Evolutionary conservation across 2,329 filamentous ascomycete species (phyloP).

Genomic region (Cladosporium sp.): DNA sequence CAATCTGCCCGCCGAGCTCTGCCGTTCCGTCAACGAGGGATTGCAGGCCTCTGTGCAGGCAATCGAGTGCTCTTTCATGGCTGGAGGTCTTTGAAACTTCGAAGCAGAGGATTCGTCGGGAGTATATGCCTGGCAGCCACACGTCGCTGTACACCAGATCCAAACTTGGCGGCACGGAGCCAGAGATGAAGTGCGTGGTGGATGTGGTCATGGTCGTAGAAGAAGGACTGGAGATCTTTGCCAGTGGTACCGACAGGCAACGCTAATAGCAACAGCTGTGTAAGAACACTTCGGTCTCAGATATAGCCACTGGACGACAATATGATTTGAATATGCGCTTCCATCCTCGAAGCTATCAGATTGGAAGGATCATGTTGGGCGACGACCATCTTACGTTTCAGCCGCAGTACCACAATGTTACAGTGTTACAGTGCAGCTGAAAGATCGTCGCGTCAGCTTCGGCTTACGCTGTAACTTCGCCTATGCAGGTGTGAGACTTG

Average conservation of each 20-base stretch:
- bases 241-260: too few species aligned
- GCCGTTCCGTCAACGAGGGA: constrained; percentile 21
- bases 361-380: not conserved
- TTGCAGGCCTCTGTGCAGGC: constrained; percentile 14
- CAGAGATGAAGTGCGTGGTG: not conserved
- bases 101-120: constrained; percentile 19
- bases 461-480: not conserved
- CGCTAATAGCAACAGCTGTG: not conserved
- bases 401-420: not conserved
- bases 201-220: not conserved
- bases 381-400: not conserved
- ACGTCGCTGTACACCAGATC: constrained; percentile 17
- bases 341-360: not conserved
- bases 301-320: not conserved
- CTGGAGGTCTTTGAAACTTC: constrained; percentile 14
- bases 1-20: constrained; percentile 16
- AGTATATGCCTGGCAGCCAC: constrained; percentile 20
- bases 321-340: not conserved
- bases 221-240: not conserved
- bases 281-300: not conserved
- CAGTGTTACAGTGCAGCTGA: not conserved
- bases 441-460: not conserved
- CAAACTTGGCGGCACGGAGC: not conserved
- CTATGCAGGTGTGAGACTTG: not conserved
- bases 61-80: constrained; percentile 16